Base-by-base conservation (phyloP, 169 alveolate species). In the Cryptosporidium andersoni region DNA sequence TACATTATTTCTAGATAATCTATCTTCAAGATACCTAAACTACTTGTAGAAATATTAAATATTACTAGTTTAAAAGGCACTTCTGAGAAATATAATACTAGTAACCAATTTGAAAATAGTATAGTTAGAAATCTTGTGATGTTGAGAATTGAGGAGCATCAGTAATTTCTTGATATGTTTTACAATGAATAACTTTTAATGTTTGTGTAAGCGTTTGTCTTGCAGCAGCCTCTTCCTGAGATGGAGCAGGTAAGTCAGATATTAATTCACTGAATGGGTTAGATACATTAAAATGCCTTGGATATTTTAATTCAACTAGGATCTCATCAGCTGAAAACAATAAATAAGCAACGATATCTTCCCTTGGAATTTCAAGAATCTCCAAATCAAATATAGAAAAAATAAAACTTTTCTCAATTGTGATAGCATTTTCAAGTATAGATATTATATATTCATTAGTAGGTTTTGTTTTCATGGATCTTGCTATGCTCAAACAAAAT, bases 401-500 rank as follows among this genome's bases (percentile, higher is more conserved):
- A 47, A 88, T 55, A 63, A 90, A 90, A 36, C 85, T 65, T 64
- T 90, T 88, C 67, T 90, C 93, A 42, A 90, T 55, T n/a, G 81
- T 66, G 48, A 90, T 88, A 25, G 93, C 91, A 48, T 65, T 52
- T 53, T 85, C 90, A 25, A 90, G 58, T 39, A 88, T 80, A 3
- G 81, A 66, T 51, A 90, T 65, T 39, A 90, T 88, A 42, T 81
- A 39, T 39, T 90, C 93, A 81, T 90, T 81, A 56, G 80, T 90
- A 43, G 90, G 89, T 52, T 90, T 90, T 47, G 89, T 67, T 48
- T 85, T 88, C 74, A 90, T 80, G 60, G 89, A 89, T 47, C 85
- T 90, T 45, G 88, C 88, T 66, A 90, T 88, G 85, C 65, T 90
- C 64, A 90, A 89, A 56, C 91, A 82, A 67, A 90, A 90, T 49